Evolutionary conservation across 495 filamentous ascomycete genomes (phyloP), one percentile per base, ranked within the genome.

Genomic region (Penicillium ucsense): DNA sequence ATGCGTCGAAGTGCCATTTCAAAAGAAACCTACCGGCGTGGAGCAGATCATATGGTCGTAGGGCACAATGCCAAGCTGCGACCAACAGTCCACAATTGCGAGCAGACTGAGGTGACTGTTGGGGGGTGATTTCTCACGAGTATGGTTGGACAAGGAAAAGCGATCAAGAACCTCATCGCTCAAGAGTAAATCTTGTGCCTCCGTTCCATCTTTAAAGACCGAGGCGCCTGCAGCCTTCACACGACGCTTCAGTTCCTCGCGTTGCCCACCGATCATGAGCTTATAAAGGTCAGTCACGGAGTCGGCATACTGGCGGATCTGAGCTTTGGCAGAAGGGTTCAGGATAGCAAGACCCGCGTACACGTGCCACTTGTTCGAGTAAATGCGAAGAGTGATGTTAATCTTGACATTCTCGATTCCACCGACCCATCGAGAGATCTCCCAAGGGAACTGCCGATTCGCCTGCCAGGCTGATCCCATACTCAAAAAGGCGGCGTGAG

Each of bases 1-100:
- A 20, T 20, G 20, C 20, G 20, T 20, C 20, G 20, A 20, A 20
- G 20, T 2, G 20, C 20, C 20, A 20, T 20, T 20, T 20, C 20
- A 20, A 20, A 2, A 33, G 10, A 4, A 32, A 32, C 77, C 63
- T 63, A 85, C 83, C 44, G 92, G 92, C 9, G 92, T 98, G 8
- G 88, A 94, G 69, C 92, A 98, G 54, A 98, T 95, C 89, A 97
- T 96, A 71, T 98, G 92, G 65, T 97, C 90, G 64, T 97, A 98
- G 1, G 92, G 92, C 32, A 92, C 85, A 52, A 95, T 98, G 32
- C 83, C 86, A 9, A 95, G 74, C 49, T 85, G 85, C 65, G 82
- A 90, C 92, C 92, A 98, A 66, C 89, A 97, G 68, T 98, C 92
- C 30, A 97, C 92, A 79, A 98, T 98, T n/a, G 91, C 94, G 35